phyloP scores from a whole-genome alignment of 2,329 filamentous ascomycete genomes.

The Xylaria sp. region DNA sequence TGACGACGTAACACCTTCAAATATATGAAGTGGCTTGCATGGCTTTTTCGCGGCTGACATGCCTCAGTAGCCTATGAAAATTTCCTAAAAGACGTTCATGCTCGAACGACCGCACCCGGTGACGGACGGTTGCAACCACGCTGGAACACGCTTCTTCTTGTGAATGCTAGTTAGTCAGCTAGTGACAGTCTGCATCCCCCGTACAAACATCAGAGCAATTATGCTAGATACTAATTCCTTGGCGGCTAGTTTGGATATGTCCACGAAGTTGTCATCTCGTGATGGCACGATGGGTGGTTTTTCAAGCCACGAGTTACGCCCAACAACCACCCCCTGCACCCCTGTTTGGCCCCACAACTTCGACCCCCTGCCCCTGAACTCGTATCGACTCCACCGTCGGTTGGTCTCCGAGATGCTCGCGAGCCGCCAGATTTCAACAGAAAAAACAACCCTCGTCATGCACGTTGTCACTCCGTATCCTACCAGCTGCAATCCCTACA shows the following conservation, averaged over 20 bases:
- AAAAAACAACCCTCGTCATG: conserved; percentile 2
- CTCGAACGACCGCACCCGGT: not conserved
- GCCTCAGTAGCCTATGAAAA: not conserved
- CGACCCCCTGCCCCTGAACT: conserved; percentile 20
- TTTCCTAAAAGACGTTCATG: not conserved
- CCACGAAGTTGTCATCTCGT: no score
- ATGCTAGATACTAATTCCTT: not conserved
- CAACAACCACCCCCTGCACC: conserved; percentile 15
- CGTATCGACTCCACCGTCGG: conserved; percentile 28
- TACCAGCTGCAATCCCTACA: conserved; percentile 3
- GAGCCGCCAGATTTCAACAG: conserved; percentile 9
- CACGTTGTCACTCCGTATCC: conserved; percentile 7
- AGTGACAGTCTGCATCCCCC: not conserved
- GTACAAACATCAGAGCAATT: not conserved
- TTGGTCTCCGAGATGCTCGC: conserved; percentile 17
- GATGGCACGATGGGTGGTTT: not conserved
- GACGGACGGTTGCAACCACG: not conserved
- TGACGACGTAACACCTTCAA: not conserved
- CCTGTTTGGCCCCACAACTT: conserved; percentile 19
- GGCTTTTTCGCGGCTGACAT: conserved; percentile 11
- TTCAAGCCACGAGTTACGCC: not conserved
- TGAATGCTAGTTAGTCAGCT: not conserved
- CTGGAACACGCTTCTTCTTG: not conserved
- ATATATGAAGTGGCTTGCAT: conserved; percentile 23
- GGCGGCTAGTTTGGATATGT: not conserved